Base-by-base conservation (phyloP, 331 rosid genomes). In the Pyrus hybrid region DNA sequence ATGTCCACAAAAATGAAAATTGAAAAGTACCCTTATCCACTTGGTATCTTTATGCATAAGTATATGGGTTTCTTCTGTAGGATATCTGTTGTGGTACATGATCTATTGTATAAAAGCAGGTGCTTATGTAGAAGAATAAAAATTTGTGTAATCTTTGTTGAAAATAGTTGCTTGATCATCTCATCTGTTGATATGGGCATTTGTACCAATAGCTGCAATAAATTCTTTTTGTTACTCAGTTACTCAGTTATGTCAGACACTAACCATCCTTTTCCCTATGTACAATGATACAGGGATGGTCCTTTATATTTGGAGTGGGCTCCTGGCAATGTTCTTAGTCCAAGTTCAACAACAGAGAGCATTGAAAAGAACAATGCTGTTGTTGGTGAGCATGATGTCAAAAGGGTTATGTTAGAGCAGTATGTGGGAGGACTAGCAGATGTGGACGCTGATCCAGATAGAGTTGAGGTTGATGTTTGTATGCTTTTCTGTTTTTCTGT, bases 291-390 rank as follows among this genome's bases (percentile, higher is more conserved):
- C 66, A 95, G 99, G 88, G 97, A 89, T 86, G 90, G 88, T 64
- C 97, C 99, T 5, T 80, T 92, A 64, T 94, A 92, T 83, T 83
- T 94, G 90, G 97, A 94, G 76, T 90, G 97, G 97, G 97, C 99
- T 71, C 99, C 97, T 67, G 86, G 81, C 58, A 76, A 87, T 85
- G 54, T 94, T 83, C 97, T 94, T 68, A 68, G 63, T 78, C 87
- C 66, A 79, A 83, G 78, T 82, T 67, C 87, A 75, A 82, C 71
- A 63, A 66, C 87, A 43, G 82, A 80, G 58, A 79, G 63, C 70
- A 73, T 77, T 71, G 95, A 84, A 72, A 78, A 73, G 77, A 77
- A 69, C 33, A 67, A 53, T 65, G 79, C 75, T 68, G 70, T 85
- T 58, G 67, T 88, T 76, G 91, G 86, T 81, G 94, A 84, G 80